A percentile compares a stretch with the other conserved stretches of the same genome.
phyloP scores from a whole-genome alignment of 768 basidiomycete genomes.

The Hirschioporus abietinus region DNA sequence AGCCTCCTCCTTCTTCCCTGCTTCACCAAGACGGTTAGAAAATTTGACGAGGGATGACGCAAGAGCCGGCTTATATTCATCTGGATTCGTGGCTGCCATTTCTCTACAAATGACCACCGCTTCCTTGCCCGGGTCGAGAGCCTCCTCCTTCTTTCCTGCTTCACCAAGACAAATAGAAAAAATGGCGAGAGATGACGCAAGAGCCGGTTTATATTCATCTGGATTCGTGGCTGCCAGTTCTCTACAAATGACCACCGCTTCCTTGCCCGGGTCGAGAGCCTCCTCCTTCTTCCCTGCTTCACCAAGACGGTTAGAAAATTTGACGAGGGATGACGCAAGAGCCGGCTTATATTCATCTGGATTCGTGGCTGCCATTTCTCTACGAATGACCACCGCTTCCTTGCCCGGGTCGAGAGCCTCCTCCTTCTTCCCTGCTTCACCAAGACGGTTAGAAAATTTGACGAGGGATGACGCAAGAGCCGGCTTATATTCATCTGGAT shows the following conservation, averaged over 20 bases:
- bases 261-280: neutral
- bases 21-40: neutral
- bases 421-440: constrained; percentile 8
- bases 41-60: neutral
- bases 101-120: neutral
- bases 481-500: neutral
- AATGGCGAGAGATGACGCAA: neutral
- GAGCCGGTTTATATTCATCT: neutral
- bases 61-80: neutral
- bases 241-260: neutral
- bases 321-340: constrained; percentile 4
- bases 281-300: constrained; percentile 7
- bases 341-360: constrained; percentile 4
- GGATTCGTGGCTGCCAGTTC: neutral
- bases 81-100: neutral
- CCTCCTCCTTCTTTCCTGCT: neutral
- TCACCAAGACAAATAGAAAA: neutral
- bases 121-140: neutral
- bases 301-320: constrained; percentile 5
- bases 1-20: neutral
- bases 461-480: neutral
- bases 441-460: constrained; percentile 10
- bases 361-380: neutral
- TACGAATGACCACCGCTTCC: constrained; percentile 6
- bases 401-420: constrained; percentile 9